phyloP scores from a whole-genome alignment of 768 basidiomycete genomes.

The Holtermanniella nyarrowii region DNA sequence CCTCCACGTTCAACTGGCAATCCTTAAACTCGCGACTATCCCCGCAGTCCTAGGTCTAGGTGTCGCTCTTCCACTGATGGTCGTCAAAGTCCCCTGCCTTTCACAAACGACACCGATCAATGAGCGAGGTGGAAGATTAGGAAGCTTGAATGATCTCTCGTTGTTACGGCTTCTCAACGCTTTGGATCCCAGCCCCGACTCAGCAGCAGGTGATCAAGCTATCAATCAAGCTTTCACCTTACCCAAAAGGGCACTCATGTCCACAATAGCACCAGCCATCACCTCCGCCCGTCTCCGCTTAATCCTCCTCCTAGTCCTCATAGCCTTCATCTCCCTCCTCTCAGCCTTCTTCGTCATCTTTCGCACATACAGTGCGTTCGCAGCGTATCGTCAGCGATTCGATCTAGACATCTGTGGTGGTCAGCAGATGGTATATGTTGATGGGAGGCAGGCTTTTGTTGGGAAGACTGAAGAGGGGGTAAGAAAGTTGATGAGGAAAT shows the following conservation, averaged over 20 bases:
- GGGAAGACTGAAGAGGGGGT: constrained; percentile 65
- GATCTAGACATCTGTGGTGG: constrained; percentile 55
- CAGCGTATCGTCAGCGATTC: constrained; percentile 54
- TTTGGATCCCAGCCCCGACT: constrained; percentile 40
- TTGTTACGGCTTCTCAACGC: constrained; percentile 61
- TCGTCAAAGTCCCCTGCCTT: constrained; percentile 60
- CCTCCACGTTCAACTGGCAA: constrained; percentile 61
- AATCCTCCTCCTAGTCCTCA: constrained; percentile 57
- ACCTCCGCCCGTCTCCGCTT: constrained; percentile 50
- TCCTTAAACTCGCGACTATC: constrained; percentile 54
- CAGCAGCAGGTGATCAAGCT: constrained; percentile 35
- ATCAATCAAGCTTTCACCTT: too few relatives aligned
- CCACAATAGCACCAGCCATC: constrained; percentile 28
- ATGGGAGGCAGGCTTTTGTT: constrained; percentile 47
- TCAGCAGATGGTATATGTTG: constrained; percentile 64
- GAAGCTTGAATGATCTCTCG: constrained; percentile 63
- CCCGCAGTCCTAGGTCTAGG: constrained; percentile 61
- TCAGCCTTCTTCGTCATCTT: constrained; percentile 59
- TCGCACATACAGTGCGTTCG: constrained; percentile 53
- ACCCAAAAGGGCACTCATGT: constrained; percentile 20
- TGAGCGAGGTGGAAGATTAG: constrained; percentile 52
- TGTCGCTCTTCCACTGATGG: constrained; percentile 64
- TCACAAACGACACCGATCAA: constrained; percentile 47
- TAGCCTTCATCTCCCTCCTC: constrained; percentile 53
- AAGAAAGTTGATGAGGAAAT: constrained; percentile 58